Evolutionary conservation across 2,329 filamentous ascomycete genomes (phyloP).

Genomic region (Fusarium temperatum): DNA sequence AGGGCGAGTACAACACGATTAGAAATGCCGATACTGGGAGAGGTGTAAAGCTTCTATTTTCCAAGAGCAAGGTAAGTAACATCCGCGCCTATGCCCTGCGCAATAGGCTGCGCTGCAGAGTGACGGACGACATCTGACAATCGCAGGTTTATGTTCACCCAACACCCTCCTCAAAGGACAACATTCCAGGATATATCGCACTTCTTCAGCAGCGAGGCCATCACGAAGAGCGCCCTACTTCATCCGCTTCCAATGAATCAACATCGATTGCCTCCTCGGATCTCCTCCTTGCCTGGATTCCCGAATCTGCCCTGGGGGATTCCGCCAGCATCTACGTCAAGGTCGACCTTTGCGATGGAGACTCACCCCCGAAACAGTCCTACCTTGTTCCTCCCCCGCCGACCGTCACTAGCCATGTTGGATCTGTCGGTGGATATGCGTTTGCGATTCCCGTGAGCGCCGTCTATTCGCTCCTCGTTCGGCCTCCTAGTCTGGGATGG

Average conservation of each 20-base stretch:
- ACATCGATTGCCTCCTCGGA: conserved; percentile 68
- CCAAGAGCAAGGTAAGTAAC: conserved; percentile 88
- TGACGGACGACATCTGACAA: conserved; percentile 15
- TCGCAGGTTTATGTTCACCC: conserved; percentile 92
- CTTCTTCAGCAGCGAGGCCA: conserved; percentile 86
- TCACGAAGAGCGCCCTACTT: conserved; percentile 50
- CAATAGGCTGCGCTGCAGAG: not conserved
- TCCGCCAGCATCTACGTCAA: conserved; percentile 92
- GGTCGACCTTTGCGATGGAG: conserved; percentile 85
- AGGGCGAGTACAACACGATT: conserved; percentile 94
- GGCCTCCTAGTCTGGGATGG: conserved; percentile 94
- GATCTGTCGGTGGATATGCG: conserved; percentile 80
- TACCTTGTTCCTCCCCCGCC: conserved; percentile 93
- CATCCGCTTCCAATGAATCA: conserved; percentile 46
- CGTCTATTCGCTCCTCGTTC: conserved; percentile 88
- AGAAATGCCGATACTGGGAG: conserved; percentile 78
- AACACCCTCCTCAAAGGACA: conserved; percentile 91
- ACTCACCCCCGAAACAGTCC: conserved; percentile 83
- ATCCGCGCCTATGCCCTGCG: not conserved
- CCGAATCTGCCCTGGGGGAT: conserved; percentile 87
- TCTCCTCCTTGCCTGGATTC: conserved; percentile 91
- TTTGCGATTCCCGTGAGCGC: conserved; percentile 92
- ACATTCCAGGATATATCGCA: conserved; percentile 92
- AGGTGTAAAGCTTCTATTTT: conserved; percentile 92
- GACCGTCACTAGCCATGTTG: conserved; percentile 79